A percentile compares a stretch with the other conserved stretches of the same genome.
phyloP scores from a whole-genome alignment of 306 rosid genomes.

The Cucurbita argyrosperma region DNA sequence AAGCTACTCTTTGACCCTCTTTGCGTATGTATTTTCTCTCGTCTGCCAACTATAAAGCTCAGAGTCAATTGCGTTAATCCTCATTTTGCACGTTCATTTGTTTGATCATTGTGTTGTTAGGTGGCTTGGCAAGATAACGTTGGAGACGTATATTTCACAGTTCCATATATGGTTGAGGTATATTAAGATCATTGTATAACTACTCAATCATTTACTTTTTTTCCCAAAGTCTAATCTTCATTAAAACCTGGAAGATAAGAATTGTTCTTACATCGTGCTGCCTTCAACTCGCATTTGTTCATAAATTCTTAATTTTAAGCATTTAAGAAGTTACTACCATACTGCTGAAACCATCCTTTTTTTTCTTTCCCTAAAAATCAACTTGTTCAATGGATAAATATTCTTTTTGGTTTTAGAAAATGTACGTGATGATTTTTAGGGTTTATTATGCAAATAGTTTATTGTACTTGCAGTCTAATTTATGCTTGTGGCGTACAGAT shows the following conservation, averaged over 20 bases:
- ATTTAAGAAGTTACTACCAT: neutral
- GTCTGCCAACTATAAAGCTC: slow-evolving; percentile 1
- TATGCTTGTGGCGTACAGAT: slow-evolving; percentile 33
- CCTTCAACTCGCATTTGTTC: neutral
- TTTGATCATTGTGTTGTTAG: slow-evolving; percentile 25
- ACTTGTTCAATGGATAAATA: neutral
- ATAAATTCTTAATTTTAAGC: neutral
- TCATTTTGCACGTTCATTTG: slow-evolving; percentile 9
- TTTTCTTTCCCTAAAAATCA: neutral
- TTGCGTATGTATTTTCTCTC: slow-evolving; percentile 54
- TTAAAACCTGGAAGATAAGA: neutral
- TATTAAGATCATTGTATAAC: slow-evolving; percentile 1
- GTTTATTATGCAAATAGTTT: neutral
- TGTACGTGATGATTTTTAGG: neutral
- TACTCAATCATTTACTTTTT: neutral
- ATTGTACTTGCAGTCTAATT: slow-evolving; percentile 3
- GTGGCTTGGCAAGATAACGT: slow-evolving; percentile 97
- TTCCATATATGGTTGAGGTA: slow-evolving; percentile 99
- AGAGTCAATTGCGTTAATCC: neutral
- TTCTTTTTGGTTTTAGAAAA: neutral
- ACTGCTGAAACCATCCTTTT: neutral
- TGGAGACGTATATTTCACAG: slow-evolving; percentile 98
- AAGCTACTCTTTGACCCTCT: slow-evolving; percentile 67
- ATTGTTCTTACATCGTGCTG: neutral
- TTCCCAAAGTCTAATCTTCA: neutral